Evolutionary conservation across 164 flowering plant genomes (phyloP).

Genomic region (Piper longum): DNA sequence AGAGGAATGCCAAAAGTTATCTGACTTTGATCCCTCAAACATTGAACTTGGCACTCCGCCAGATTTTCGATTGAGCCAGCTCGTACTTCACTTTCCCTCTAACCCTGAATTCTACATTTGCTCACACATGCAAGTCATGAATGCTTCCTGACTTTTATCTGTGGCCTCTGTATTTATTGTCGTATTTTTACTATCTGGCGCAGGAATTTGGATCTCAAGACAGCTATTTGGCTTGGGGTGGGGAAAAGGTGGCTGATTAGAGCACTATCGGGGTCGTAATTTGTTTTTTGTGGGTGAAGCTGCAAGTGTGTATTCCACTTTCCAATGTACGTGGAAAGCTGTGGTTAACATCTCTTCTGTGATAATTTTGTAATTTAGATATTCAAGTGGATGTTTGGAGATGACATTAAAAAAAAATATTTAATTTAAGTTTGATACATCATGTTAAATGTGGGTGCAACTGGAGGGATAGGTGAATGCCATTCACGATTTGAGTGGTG

Average conservation of each 20-base stretch:
- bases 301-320: background rate
- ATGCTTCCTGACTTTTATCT: slow-evolving; percentile 1
- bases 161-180: background rate
- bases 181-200: slow-evolving; percentile 3
- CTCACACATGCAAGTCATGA: background rate
- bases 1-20: slow-evolving; percentile 55
- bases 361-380: background rate
- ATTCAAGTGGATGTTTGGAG: background rate
- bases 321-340: background rate
- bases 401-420: background rate
- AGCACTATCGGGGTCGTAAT: background rate
- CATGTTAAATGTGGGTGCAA: no score
- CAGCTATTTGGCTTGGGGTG: slow-evolving; percentile 43
- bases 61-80: slow-evolving; percentile 83
- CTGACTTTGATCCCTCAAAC: slow-evolving; percentile 41
- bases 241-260: slow-evolving; percentile 3
- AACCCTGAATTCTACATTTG: background rate
- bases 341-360: background rate
- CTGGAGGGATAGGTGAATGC: no score
- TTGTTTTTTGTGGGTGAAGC: background rate
- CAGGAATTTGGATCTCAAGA: slow-evolving; percentile 89
- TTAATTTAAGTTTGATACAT: no score
- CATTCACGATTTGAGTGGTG: no score
- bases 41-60: slow-evolving; percentile 68
- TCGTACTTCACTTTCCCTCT: slow-evolving; percentile 26